These are phyloP conservation scores for Nyssa sinensis DNA, from an alignment of 148 eudicot genomes.

Conservation along the genomic window DNA sequence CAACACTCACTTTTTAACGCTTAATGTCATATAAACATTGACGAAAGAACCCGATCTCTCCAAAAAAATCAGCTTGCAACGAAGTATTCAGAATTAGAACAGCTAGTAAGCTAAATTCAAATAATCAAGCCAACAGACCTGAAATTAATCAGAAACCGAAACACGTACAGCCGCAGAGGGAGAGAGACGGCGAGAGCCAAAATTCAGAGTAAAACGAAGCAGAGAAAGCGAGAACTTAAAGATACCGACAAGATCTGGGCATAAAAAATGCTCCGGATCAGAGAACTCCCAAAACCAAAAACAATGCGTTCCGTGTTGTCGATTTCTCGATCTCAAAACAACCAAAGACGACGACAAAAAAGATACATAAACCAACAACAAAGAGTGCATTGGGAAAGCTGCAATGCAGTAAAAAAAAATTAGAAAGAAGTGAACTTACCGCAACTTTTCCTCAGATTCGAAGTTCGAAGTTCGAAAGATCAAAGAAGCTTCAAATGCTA, in stretches of 20 bases:
- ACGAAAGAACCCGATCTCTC: background rate
- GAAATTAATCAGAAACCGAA: background rate
- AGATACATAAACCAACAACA: background rate
- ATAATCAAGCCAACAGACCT: background rate
- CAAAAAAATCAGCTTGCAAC: background rate
- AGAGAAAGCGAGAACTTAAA: background rate
- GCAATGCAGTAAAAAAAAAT: background rate
- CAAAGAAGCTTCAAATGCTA: conserved; percentile 11
- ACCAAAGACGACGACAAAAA: background rate
- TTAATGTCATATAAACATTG: background rate
- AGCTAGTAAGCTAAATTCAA: background rate
- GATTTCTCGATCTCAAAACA: background rate
- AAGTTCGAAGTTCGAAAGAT: background rate
- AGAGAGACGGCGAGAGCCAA: background rate
- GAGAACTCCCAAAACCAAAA: background rate
- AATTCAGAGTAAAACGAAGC: background rate
- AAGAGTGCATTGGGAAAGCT: background rate
- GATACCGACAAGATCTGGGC: background rate
- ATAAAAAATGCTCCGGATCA: background rate
- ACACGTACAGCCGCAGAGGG: background rate
- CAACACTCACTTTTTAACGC: background rate
- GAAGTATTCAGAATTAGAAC: background rate
- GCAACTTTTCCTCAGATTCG: background rate
- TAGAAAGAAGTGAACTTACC: background rate
- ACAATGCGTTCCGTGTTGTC: conserved; percentile 1